A percentile compares a stretch with the other conserved stretches of the same genome.
Conservation (phyloP, 2,329 filamentous ascomycete genomes). For the Elsinoe perseae region DNA sequence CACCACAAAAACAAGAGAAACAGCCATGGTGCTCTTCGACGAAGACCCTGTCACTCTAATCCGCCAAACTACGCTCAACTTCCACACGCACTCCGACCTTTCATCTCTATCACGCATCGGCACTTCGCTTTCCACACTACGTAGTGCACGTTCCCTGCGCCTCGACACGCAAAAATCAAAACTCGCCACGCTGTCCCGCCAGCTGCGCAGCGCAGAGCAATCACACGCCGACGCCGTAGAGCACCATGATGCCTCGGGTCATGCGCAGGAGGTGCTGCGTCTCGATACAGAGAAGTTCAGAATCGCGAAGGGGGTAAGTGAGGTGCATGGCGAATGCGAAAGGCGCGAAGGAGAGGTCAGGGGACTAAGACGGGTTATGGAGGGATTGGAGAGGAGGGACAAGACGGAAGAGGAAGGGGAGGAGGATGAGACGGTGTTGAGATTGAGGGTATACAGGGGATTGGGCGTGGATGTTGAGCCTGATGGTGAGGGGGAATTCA, state of each 20-base stretch:
- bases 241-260: constrained; percentile 67
- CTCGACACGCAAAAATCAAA: constrained; percentile 38
- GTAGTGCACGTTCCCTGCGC: constrained; percentile 72
- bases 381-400: constrained; percentile 80
- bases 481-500: constrained; percentile 66
- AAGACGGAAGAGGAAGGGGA: constrained; percentile 38
- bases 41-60: constrained; percentile 88
- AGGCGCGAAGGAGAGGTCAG: constrained; percentile 71
- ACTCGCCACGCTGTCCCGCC: constrained; percentile 57
- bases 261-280: constrained; percentile 75
- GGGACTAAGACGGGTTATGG: constrained; percentile 64
- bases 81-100: constrained; percentile 88
- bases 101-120: constrained; percentile 72
- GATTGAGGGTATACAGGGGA: constrained; percentile 83
- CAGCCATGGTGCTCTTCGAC: constrained; percentile 82
- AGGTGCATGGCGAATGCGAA: constrained; percentile 92
- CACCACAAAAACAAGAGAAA: background rate
- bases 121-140: constrained; percentile 75
- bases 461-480: constrained; percentile 87
- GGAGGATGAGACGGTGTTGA: constrained; percentile 52
- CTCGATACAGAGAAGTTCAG: constrained; percentile 93
- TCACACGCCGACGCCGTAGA: constrained; percentile 71
- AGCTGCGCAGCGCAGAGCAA: constrained; percentile 63
- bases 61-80: constrained; percentile 83
- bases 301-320: constrained; percentile 80